Base-by-base conservation (phyloP, 768 basidiomycete genomes). In the Zangia roseola region DNA sequence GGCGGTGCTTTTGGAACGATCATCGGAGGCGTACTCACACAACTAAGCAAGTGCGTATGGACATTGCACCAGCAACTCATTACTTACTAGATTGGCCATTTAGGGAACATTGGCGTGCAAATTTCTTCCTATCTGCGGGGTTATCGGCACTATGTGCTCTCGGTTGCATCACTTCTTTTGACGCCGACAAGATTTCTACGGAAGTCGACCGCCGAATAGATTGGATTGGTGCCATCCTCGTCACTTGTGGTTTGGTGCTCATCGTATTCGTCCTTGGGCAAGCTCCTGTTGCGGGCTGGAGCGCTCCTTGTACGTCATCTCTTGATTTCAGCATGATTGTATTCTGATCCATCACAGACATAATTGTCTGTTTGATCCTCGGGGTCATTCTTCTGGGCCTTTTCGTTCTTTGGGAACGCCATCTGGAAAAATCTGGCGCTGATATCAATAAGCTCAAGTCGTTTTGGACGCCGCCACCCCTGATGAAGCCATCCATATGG, bases 201-300 rank as follows among this genome's bases (percentile, higher is more conserved):
- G 74, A 75, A 44, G 43, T 38, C 0, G 77, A 78, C 47, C 63
- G 71, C 21, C 72, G 82, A 0, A 74, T 92, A 0, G 91, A 94
- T 51, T 91, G 88, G 88, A 65, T 88, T 17, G 91, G 91, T 3
- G 86, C 84, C 0, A 64, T 75, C 14, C 64, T 92, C 13, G 68
- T 82, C 45, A 89, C 88, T 0, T 63, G 71, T 1, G 88, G 86
- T 0, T 69, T 92, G 26, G 78, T 86, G 2, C 67, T 92, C 0
- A 73, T 93, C 52, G 74, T 85, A 8, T 92, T 91, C 56, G 82
- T 84, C 0, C 76, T 94, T 4, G 81, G 83, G 40, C 80, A 88
- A 53, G 88, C 82, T 6, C 74, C 74, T n/a, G 68, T 74, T 16
- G 84, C 81, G 4, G 77, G 80, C 9, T 91, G 87, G 87, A 68